Base-by-base conservation (phyloP, 441 rosid species). In the Euphorbia celastroides region DNA sequence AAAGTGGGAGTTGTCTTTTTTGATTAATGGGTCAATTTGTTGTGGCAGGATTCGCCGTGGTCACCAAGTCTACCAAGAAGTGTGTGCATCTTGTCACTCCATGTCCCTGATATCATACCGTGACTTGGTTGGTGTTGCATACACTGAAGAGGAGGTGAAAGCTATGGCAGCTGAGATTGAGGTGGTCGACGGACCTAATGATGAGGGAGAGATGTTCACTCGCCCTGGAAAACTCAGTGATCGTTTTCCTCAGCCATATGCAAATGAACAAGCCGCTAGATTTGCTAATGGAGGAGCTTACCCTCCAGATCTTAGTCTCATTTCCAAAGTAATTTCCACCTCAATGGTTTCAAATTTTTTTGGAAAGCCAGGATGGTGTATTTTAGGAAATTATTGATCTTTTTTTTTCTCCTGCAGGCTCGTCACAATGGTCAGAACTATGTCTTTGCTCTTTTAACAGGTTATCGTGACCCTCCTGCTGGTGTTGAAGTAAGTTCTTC, bases 161-260 rank as follows among this genome's bases (percentile, higher is more conserved):
- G 98, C 93, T 57, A 96, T 96, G 98, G 98, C 99, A 59, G 98
- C 99, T 66, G 98, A 96, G 81, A 89, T 93, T 69, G 99, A 96
- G 84, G 99, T 92, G 25, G 95, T 76, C 60, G 99, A 92, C 79
- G 99, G 99, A 56, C 99, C 99, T 68, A 95, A 92, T 72, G 99
- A 92, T 81, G 99, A 92, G 88, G 98, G 99, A 64, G 98, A 92
- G 84, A 92, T 85, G 99, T 95, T 88, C 72, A 83, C 95, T 17
- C 95, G 99, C 67, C 97, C 99, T 66, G 99, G 99, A 68, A 92
- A 95, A 79, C 94, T 96, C 73, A 93, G 98, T 72, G 99, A 96
- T 75, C 98, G 96, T 52, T 81, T 92, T 64, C 96, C 99, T 70
- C 82, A 88, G 75, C 99, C 99, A 54, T 95, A 95, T 75, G 23